phyloP scores from a whole-genome alignment of 1,139 yeast genomes.

The Candida gigantensis region DNA sequence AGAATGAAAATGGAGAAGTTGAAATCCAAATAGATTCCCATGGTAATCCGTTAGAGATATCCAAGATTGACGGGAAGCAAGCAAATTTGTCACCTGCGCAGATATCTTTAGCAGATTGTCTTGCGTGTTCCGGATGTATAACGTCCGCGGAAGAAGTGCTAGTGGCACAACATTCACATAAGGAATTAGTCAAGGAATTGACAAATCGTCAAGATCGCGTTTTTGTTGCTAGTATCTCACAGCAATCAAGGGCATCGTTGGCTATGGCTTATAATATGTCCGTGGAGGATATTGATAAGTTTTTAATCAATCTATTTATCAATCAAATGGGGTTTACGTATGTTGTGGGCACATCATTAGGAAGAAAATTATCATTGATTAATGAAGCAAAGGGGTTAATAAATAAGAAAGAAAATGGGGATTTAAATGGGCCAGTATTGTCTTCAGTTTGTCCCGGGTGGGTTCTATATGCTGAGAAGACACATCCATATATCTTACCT shows the following conservation, averaged over 20 bases:
- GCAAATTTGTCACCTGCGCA: slow-evolving; percentile 72
- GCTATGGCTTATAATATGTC: slow-evolving; percentile 65
- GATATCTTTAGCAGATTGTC: slow-evolving; percentile 86
- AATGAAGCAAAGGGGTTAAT: slow-evolving; percentile 53
- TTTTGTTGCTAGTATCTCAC: slow-evolving; percentile 81
- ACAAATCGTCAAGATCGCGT: slow-evolving; percentile 29
- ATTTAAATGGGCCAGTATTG: slow-evolving; percentile 45
- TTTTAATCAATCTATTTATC: slow-evolving; percentile 58
- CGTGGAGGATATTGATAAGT: slow-evolving; percentile 59
- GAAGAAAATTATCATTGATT: slow-evolving; percentile 70
- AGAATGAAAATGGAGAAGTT: slow-evolving; percentile 38
- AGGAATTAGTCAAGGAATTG: slow-evolving; percentile 67
- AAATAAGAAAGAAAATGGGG: slow-evolving; percentile 18
- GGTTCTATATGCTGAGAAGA: slow-evolving; percentile 93
- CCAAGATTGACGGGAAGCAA: slow-evolving; percentile 54
- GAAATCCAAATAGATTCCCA: slow-evolving; percentile 67
- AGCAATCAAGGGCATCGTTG: slow-evolving; percentile 81
- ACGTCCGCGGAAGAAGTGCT: slow-evolving; percentile 94
- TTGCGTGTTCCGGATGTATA: slow-evolving; percentile 97
- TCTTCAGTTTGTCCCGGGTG: slow-evolving; percentile 92
- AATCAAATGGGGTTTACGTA: slow-evolving; percentile 67
- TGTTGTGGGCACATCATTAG: slow-evolving; percentile 83
- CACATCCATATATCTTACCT: slow-evolving; percentile 82
- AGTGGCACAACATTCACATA: slow-evolving; percentile 87
- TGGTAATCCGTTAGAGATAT: slow-evolving; percentile 72